phyloP scores from a whole-genome alignment of 805 yeast genomes.

The Teunomyces panamensis region DNA sequence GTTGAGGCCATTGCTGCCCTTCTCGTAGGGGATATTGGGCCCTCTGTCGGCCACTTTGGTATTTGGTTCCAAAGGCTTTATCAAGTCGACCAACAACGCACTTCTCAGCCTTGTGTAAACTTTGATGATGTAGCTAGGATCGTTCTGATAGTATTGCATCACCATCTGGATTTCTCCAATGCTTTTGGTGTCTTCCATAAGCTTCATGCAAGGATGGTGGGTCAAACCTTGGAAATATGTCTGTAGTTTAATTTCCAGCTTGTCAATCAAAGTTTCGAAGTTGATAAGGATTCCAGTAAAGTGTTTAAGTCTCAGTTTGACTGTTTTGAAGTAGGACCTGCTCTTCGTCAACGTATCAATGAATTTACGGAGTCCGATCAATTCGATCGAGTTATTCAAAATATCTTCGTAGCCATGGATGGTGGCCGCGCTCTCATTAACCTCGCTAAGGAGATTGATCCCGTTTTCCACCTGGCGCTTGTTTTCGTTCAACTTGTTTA shows the following conservation, averaged over 20 bases:
- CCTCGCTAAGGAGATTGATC: conserved; percentile 50
- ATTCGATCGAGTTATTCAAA: conserved; percentile 32
- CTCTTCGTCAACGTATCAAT: conserved; percentile 35
- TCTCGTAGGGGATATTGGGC: conserved; percentile 49
- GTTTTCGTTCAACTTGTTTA: conserved; percentile 52
- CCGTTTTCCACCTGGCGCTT: conserved; percentile 59
- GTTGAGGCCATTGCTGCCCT: conserved; percentile 58
- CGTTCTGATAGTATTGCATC: conserved; percentile 10
- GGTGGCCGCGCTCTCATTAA: conserved; percentile 46
- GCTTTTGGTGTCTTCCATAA: conserved; percentile 24
- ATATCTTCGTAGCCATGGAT: conserved; percentile 41
- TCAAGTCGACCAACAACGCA: conserved; percentile 35
- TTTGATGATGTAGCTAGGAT: conserved; percentile 7
- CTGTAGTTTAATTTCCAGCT: conserved; percentile 55
- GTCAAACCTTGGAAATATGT: conserved; percentile 39
- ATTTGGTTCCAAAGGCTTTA: conserved; percentile 46
- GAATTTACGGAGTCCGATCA: conserved; percentile 38
- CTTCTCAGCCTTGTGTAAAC: conserved; percentile 21
- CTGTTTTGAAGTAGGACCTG: conserved; percentile 44
- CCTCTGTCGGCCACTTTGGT: conserved; percentile 39
- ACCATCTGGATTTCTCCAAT: conserved; percentile 10
- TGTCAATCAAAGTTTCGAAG: conserved; percentile 52
- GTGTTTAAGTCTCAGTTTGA: conserved; percentile 42
- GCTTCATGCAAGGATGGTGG: conserved; percentile 24
- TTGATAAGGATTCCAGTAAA: conserved; percentile 69